Evolutionary conservation across 805 yeast species (phyloP).

Genomic region (Wickerhamomyces chaumierensis): DNA sequence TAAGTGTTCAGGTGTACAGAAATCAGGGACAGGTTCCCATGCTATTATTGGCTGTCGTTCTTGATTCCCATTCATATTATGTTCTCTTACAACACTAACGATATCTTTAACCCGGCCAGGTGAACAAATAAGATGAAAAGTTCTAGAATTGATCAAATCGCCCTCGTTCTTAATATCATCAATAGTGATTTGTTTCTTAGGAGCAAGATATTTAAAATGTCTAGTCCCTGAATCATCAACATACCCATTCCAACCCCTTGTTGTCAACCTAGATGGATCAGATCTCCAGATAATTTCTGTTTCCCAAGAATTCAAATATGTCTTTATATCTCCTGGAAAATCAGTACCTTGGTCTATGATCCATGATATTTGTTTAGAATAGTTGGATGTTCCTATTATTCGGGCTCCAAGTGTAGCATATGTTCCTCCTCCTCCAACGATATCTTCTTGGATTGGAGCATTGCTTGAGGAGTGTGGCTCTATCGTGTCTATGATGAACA

Average conservation of each 20-base stretch:
- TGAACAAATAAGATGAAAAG: conserved; percentile 68
- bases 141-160: conserved; percentile 27
- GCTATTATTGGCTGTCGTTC: conserved; percentile 29
- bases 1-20: conserved; percentile 44
- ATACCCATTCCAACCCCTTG: conserved; percentile 75
- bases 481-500: conserved; percentile 86
- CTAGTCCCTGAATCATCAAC: conserved; percentile 37
- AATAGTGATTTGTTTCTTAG: conserved; percentile 47
- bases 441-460: conserved; percentile 28
- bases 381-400: conserved; percentile 30
- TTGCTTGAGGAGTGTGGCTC: conserved; percentile 31
- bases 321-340: conserved; percentile 42
- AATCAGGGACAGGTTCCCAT: conserved; percentile 85
- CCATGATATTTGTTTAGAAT: conserved; percentile 43
- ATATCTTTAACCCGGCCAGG: conserved; percentile 47
- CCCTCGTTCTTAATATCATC: conserved; percentile 36
- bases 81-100: conserved; percentile 20
- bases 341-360: conserved; percentile 75
- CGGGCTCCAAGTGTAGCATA: conserved; percentile 71
- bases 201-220: conserved; percentile 48
- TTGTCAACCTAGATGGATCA: conserved; percentile 45
- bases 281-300: conserved; percentile 47
- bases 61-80: conserved; percentile 2
- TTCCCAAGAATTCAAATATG: conserved; percentile 45
- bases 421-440: conserved; percentile 88